Evolutionary conservation across 352 stramenopile genomes (phyloP).

Genomic region (Phytophthora sansomeana): DNA sequence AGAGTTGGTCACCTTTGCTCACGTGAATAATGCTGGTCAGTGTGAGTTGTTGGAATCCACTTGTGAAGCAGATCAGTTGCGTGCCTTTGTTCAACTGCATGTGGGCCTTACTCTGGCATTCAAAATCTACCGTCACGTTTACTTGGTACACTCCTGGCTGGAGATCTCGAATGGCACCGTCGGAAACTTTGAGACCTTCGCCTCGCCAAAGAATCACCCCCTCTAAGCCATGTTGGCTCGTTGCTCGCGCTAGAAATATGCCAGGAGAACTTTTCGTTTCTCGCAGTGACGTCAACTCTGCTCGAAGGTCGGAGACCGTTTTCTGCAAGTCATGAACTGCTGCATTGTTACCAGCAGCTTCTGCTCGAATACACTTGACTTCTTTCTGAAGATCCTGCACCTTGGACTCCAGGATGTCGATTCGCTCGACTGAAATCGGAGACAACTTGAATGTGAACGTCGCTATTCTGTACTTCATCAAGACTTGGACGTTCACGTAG

Average conservation of each 20-base stretch:
- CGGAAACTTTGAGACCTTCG: constrained; percentile 16
- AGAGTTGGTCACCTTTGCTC: constrained; percentile 13
- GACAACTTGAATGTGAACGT: constrained; percentile 7
- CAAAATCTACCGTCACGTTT: constrained; percentile 14
- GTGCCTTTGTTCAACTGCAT: constrained; percentile 16
- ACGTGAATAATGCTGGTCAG: constrained; percentile 14
- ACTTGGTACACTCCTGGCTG: constrained; percentile 18
- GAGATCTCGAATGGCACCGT: constrained; percentile 2
- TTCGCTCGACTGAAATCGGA: constrained; percentile 10
- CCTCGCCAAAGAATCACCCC: constrained; percentile 13
- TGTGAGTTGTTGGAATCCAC: constrained; percentile 6
- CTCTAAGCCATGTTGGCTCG: constrained; percentile 1
- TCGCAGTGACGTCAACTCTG: constrained; percentile 15
- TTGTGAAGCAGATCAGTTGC: constrained; percentile 5
- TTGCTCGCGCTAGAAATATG: constrained; percentile 14
- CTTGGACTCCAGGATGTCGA: constrained; percentile 12
- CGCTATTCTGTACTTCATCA: constrained; percentile 14
- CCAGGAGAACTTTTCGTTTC: neutral
- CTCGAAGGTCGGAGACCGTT: constrained; percentile 2
- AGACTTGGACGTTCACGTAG: constrained; percentile 17
- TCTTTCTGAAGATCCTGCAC: constrained; percentile 17
- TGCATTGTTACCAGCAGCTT: neutral
- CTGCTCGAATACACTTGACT: constrained; percentile 14
- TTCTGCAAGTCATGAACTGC: constrained; percentile 7
- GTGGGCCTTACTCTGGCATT: neutral